Conservation (phyloP, 202 grass and related monocot genomes). For the Alloteropsis angusta region DNA sequence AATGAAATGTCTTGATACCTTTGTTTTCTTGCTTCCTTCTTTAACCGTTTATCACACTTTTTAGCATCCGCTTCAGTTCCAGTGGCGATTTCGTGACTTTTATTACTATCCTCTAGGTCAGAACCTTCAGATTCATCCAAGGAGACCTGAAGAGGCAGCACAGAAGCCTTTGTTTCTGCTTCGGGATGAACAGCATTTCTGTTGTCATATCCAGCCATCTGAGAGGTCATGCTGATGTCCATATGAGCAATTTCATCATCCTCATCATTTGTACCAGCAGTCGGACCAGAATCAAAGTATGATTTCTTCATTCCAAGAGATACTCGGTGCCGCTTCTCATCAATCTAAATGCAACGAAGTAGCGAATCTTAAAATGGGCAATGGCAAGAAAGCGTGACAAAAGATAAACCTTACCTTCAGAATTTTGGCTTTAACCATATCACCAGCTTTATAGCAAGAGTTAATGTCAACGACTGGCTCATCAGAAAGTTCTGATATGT, state of each 20-base stretch:
- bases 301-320: constrained; percentile 87
- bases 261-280: constrained; percentile 27
- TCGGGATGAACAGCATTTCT: constrained; percentile 21
- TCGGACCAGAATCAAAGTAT: constrained; percentile 40
- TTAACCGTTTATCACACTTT: constrained; percentile 54
- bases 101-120: constrained; percentile 50
- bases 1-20: constrained; percentile 39
- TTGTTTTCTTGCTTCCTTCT: constrained; percentile 71
- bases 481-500: constrained; percentile 88
- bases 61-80: constrained; percentile 31
- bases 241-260: constrained; percentile 18
- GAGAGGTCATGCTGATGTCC: constrained; percentile 15
- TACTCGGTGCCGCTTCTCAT: constrained; percentile 55
- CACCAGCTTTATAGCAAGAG: constrained; percentile 59
- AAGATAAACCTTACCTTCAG: constrained; percentile 49
- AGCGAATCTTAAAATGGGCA: not conserved
- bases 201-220: constrained; percentile 21
- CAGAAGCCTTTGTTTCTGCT: constrained; percentile 34
- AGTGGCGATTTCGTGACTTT: constrained; percentile 22
- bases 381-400: not conserved
- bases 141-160: constrained; percentile 64
- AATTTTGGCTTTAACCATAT: constrained; percentile 74
- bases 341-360: constrained; percentile 40
- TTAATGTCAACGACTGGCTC: constrained; percentile 65
- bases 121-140: constrained; percentile 73